Base-by-base conservation (phyloP, 1,284 basidiomycete genomes). In the Amylostereum areolatum region DNA sequence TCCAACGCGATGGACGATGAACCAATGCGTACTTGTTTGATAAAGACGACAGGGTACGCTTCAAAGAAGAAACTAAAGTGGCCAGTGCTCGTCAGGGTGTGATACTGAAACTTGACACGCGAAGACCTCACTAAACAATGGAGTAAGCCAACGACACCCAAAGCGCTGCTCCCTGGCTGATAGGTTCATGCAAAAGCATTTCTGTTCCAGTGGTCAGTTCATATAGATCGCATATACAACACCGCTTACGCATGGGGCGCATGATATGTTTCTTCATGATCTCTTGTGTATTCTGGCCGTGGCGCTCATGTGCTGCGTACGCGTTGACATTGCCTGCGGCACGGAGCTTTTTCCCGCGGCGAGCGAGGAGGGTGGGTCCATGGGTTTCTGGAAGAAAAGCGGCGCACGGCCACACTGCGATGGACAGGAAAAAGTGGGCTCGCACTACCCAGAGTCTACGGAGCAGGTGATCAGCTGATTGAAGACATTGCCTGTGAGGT, bases 361-460 rank as follows among this genome's bases (percentile, higher is more conserved):
- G 37, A 30, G 50, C 48, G 4, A 65, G 56, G 18, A 65, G 59
- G 3, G 55, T 57, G 0, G 62, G 63, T 0, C 53, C 56, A 30
- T 65, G 57, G 1, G 62, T 59, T 44, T 65, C 63, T 4, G 59
- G 61, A 8, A 63, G 49, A 3, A 61, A n/a, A 11, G 60, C 55
- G 4, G 61, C 54, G 1, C 63, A 46, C 2, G 62, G 61, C 53
- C 54, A 59, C 7, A 52, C 45, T 11, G 52, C 59, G 28, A 61
- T 35, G 12, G 48, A 45, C 45, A 62, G 46, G 54, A 62, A 59
- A 34, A 59, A 57, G 28, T 60, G 58, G 6, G 63, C 52, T 18
- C 59, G 55, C n/a, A 65, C 35, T 10, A 59, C 60, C 62, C 63
- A 65, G 2, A 62, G 45, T 5, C 62, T 63, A 33, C 9, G n/a